Evolutionary conservation across 495 filamentous ascomycete genomes (phyloP).

Genomic region (Penicillium soppii): DNA sequence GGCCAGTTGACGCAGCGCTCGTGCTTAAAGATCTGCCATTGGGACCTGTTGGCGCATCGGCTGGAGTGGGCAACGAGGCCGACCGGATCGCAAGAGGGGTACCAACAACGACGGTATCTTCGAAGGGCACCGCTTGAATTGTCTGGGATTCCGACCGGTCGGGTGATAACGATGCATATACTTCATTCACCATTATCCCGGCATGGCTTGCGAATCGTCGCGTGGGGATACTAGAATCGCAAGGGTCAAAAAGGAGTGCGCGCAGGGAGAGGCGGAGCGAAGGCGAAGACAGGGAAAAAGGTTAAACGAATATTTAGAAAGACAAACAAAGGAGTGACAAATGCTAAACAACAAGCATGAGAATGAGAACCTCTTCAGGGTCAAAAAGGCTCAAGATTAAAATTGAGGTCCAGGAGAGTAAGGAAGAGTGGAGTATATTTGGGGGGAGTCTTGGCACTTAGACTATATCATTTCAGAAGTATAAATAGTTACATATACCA

Average conservation of each 20-base stretch:
- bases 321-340: slow-evolving; percentile 11
- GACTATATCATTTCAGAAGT: background rate
- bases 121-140: slow-evolving; percentile 27
- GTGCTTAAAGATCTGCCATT: slow-evolving; percentile 31
- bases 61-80: slow-evolving; percentile 28
- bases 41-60: slow-evolving; percentile 21
- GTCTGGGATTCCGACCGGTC: slow-evolving; percentile 30
- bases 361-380: slow-evolving; percentile 19
- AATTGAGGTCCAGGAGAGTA: slow-evolving; percentile 17
- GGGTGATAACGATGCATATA: slow-evolving; percentile 33
- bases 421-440: slow-evolving; percentile 15
- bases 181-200: slow-evolving; percentile 41
- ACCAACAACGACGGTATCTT: slow-evolving; percentile 26
- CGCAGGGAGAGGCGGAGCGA: background rate
- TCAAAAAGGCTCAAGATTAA: slow-evolving; percentile 17
- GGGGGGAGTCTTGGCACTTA: slow-evolving; percentile 22
- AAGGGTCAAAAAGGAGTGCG: background rate
- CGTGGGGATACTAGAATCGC: slow-evolving; percentile 7
- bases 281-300: background rate
- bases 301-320: background rate
- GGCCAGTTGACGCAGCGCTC: slow-evolving; percentile 25
- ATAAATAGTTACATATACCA: too few species aligned
- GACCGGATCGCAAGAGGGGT: slow-evolving; percentile 28
- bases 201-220: slow-evolving; percentile 35
- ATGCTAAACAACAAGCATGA: slow-evolving; percentile 11